phyloP scores from a whole-genome alignment of 2,329 filamentous ascomycete species.

The Arthrobotrys sphaeroides region DNA sequence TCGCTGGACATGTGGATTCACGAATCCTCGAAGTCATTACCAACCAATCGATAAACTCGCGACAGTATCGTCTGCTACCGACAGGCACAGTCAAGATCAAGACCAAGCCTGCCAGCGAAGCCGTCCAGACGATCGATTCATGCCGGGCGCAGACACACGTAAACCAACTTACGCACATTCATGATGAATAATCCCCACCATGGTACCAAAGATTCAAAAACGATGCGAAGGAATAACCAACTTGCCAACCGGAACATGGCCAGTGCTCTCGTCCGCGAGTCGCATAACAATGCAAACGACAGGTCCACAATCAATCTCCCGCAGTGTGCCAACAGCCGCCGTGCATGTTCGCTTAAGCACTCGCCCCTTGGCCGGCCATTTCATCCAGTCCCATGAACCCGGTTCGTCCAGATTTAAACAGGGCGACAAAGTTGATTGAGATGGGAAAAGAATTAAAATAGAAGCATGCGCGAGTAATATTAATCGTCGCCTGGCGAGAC shows the following conservation, averaged over 20 bases:
- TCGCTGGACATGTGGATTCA: neutral
- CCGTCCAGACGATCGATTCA: neutral
- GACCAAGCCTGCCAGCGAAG: neutral
- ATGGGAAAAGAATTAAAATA: constrained; percentile 17
- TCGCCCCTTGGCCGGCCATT: neutral
- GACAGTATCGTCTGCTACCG: neutral
- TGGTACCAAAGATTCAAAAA: too few relatives aligned
- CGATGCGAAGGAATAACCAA: neutral
- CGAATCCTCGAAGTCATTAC: neutral
- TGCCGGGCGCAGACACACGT: neutral
- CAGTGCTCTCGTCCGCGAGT: constrained; percentile 3
- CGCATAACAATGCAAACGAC: constrained; percentile 28
- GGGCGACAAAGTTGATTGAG: constrained; percentile 23
- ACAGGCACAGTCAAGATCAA: neutral
- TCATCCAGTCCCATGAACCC: neutral
- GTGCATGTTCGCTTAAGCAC: constrained; percentile 42
- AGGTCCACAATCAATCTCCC: constrained; percentile 34
- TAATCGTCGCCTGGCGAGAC: constrained; percentile 26
- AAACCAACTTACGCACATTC: too few relatives aligned
- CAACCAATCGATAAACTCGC: neutral
- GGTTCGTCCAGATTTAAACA: constrained; percentile 14
- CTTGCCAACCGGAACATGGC: neutral
- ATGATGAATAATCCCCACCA: constrained; percentile 3
- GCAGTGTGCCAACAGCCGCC: constrained; percentile 48
- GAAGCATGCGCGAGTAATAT: constrained; percentile 19